Evolutionary conservation across 2,329 filamentous ascomycete genomes (phyloP).

Genomic region (Pseudocercospora crystallina): DNA sequence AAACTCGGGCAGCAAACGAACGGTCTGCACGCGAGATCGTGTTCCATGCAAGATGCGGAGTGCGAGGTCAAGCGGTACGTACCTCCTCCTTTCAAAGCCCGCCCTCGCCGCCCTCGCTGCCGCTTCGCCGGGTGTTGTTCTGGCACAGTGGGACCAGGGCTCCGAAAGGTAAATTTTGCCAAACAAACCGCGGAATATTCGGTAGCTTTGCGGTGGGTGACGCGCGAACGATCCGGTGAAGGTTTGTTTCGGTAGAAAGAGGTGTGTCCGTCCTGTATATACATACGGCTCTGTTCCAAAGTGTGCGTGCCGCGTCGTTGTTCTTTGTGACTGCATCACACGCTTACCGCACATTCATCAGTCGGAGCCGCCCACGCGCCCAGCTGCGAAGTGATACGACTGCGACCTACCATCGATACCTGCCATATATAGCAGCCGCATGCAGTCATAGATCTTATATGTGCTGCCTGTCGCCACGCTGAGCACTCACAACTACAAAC

Average conservation of each 20-base stretch:
- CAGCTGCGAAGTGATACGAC: slow-evolving; percentile 6
- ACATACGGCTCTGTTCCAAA: slow-evolving; percentile 13
- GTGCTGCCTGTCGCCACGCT: slow-evolving; percentile 8
- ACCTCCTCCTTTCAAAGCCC: too few relatives aligned
- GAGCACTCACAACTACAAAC: not conserved
- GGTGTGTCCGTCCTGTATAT: slow-evolving; percentile 10
- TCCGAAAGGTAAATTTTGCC: too few relatives aligned
- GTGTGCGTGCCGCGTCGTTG: slow-evolving; percentile 5
- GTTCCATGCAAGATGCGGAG: too few relatives aligned
- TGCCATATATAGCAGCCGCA: slow-evolving; percentile 13
- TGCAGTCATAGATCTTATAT: slow-evolving; percentile 13
- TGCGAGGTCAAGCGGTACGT: too few relatives aligned
- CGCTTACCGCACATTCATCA: slow-evolving; percentile 14
- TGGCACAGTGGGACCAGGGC: too few relatives aligned
- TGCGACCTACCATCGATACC: slow-evolving; percentile 11
- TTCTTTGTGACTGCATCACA: slow-evolving; percentile 8
- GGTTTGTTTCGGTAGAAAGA: not conserved
- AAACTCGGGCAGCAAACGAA: too few relatives aligned
- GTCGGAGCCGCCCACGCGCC: slow-evolving; percentile 6
- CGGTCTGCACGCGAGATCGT: too few relatives aligned
- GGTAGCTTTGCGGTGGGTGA: too few relatives aligned
- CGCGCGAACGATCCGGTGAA: not conserved
- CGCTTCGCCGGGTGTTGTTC: too few relatives aligned
- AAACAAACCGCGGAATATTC: too few relatives aligned
- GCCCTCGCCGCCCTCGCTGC: too few relatives aligned